Conservation (phyloP, 2,329 filamentous ascomycete species). For the Talaromyces marneffei region DNA sequence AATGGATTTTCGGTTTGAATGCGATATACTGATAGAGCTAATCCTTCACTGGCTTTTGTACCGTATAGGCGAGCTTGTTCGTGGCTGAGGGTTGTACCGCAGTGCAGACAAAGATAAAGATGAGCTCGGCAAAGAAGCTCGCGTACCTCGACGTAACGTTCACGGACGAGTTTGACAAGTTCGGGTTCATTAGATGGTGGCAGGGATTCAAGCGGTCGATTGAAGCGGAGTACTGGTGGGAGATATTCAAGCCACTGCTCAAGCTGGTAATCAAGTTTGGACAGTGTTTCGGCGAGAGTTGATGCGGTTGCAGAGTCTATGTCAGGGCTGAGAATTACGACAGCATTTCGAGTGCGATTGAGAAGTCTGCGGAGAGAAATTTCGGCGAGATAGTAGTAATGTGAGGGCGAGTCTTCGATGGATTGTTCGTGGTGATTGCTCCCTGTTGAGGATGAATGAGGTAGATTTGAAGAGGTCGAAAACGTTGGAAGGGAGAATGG, state of each 20-base stretch:
- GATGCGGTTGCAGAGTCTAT: slow-evolving; percentile 19
- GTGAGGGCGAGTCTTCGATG: slow-evolving; percentile 14
- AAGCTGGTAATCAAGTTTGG: slow-evolving; percentile 21
- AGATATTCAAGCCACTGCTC: slow-evolving; percentile 24
- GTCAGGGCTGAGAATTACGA: slow-evolving; percentile 6
- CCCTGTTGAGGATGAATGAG: background rate
- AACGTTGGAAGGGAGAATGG: slow-evolving; percentile 23
- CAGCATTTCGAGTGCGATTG: slow-evolving; percentile 28
- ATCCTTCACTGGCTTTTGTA: slow-evolving; percentile 21
- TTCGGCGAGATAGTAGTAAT: slow-evolving; percentile 28
- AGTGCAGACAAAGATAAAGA: slow-evolving; percentile 22
- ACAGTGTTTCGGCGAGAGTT: slow-evolving; percentile 17
- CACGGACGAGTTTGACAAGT: slow-evolving; percentile 22
- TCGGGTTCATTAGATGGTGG: slow-evolving; percentile 19
- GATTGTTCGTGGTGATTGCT: slow-evolving; percentile 16
- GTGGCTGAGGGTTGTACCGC: slow-evolving; percentile 13
- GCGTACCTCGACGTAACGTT: slow-evolving; percentile 24
- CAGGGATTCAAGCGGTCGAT: slow-evolving; percentile 19
- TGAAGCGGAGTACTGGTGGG: slow-evolving; percentile 21
- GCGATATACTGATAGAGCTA: slow-evolving; percentile 21
- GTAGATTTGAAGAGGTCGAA: slow-evolving; percentile 8
- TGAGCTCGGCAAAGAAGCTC: slow-evolving; percentile 23
- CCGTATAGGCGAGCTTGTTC: slow-evolving; percentile 19
- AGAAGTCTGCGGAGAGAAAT: slow-evolving; percentile 29
- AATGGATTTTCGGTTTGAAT: slow-evolving; percentile 24